Evolutionary conservation across 2,329 filamentous ascomycete species (phyloP), one percentile per base, ranked within the genome.

Genomic region (Blastomyces percursus): DNA sequence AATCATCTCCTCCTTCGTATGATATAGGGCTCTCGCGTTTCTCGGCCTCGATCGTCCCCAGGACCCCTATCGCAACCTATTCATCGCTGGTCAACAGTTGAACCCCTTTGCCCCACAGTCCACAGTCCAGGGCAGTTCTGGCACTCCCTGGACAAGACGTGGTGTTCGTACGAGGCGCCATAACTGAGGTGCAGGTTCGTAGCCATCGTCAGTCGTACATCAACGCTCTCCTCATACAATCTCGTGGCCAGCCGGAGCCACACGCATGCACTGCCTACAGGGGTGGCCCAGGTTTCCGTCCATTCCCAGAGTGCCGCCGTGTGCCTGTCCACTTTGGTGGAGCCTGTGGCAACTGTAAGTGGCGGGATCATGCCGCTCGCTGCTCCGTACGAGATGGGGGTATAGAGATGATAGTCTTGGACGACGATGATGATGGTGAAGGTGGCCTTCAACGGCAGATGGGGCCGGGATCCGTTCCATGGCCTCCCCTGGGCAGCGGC

Each of bases 251-350:
- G 42, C 21, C 21, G 42, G 42, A 52, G 61, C 16, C 46, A 40
- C 42, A 62, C 40, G 54, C 54, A 32, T 63, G 59, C 57, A 44
- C 51, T 8, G 40, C 24, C 48, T 61, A 50, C 56, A 21, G 48
- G 4, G n/a, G 48, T 32, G n/a, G 27, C 27, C 14, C 46, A 52
- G 56, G 61, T 27, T 56, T 54, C 30, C 27, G 32, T 42, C 57
- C 58, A 21, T 61, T 63, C 42, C 52, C 52, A 61, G 42, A 61
- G 42, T 61, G 62, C 32, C 38, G 16, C 48, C 48, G 61, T 32
- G 16, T 63, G 11, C 51, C 52, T 21, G 51, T 51, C 6, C 59
- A 61, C 21, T 63, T 63, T 61, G 32, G 7, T 32, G 30, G 7
- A 32, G 30, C 6, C 30, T 32, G 30, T 32, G 30, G n/a, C n/a